Evolutionary conservation across 768 basidiomycete species (phyloP).

Genomic region (Pulveroboletus frians): DNA sequence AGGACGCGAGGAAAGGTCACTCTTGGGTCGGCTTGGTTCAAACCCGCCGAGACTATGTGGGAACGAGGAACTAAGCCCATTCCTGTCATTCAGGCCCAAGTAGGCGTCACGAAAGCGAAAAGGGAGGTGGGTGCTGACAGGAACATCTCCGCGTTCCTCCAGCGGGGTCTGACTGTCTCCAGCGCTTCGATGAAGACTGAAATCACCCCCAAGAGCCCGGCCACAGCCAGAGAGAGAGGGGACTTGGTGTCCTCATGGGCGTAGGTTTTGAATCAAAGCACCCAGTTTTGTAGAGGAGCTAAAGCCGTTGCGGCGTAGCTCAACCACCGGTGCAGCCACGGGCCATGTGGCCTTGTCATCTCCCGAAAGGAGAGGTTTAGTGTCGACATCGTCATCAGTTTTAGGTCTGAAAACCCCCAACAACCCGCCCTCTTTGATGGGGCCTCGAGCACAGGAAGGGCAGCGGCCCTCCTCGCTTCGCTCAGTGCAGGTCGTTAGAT

Average conservation of each 20-base stretch:
- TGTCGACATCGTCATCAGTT: constrained; percentile 1
- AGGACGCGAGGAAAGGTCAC: constrained; percentile 3
- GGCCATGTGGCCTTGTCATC: constrained; percentile 15
- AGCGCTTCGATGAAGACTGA: constrained; percentile 27
- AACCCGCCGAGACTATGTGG: constrained; percentile 24
- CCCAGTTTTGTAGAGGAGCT: constrained; percentile 88
- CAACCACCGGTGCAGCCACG: constrained; percentile 39
- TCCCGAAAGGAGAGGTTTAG: background rate
- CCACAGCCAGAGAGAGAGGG: constrained; percentile 25
- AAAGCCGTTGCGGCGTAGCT: constrained; percentile 77
- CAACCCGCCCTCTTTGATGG: constrained; percentile 58
- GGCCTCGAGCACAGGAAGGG: constrained; percentile 72
- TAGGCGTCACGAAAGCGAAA: constrained; percentile 17
- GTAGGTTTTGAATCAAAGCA: constrained; percentile 69
- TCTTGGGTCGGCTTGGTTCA: constrained; percentile 15
- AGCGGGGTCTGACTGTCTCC: constrained; percentile 25
- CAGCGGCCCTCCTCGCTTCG: constrained; percentile 68
- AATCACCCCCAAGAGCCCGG: constrained; percentile 27
- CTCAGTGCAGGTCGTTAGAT: constrained; percentile 63
- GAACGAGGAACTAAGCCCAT: constrained; percentile 25
- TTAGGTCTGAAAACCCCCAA: constrained; percentile 53
- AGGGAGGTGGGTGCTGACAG: constrained; percentile 29
- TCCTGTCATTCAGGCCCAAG: constrained; percentile 30
- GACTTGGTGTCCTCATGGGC: constrained; percentile 35
- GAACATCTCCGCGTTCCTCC: constrained; percentile 32